These are phyloP conservation scores for Symmetrospora coprosmae DNA, from an alignment of 768 basidiomycete genomes.

Conservation along the genomic window DNA sequence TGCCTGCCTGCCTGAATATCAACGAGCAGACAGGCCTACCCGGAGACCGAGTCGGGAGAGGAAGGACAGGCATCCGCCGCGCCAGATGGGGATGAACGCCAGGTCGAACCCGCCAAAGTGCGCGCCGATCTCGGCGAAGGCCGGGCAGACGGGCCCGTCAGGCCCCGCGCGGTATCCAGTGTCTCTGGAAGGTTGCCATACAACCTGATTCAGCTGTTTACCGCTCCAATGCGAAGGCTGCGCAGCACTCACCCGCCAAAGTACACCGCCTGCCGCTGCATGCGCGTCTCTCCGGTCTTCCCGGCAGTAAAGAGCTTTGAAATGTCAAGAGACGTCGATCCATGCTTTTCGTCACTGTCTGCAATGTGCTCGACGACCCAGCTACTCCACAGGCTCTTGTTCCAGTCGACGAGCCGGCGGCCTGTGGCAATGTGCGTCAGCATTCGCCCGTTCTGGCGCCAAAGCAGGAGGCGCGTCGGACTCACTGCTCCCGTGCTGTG, in stretches of 20 bases:
- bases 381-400: constrained; percentile 40
- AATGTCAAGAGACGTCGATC: neutral
- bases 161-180: constrained; percentile 39
- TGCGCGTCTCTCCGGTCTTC: constrained; percentile 15
- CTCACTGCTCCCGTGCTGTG: constrained; percentile 42
- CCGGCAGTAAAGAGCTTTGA: neutral
- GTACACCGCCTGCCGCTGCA: constrained; percentile 26
- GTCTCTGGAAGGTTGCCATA: constrained; percentile 35
- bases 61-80: constrained; percentile 41
- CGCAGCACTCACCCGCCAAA: constrained; percentile 34
- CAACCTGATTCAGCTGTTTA: neutral
- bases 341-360: neutral
- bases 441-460: neutral
- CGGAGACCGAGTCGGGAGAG: constrained; percentile 39
- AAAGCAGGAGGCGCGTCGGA: neutral
- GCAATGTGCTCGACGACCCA: constrained; percentile 39
- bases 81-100: constrained; percentile 43
- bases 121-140: constrained; percentile 35
- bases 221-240: neutral
- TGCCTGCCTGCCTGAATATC: too few relatives aligned
- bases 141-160: constrained; percentile 37
- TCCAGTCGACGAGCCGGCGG: constrained; percentile 37
- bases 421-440: constrained; percentile 31
- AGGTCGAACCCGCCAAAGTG: constrained; percentile 40
- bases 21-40: constrained; percentile 31